These are phyloP conservation scores for Klebsormidium nitens DNA, from an alignment of 139 green algal genomes.

Conservation along the genomic window DNA sequence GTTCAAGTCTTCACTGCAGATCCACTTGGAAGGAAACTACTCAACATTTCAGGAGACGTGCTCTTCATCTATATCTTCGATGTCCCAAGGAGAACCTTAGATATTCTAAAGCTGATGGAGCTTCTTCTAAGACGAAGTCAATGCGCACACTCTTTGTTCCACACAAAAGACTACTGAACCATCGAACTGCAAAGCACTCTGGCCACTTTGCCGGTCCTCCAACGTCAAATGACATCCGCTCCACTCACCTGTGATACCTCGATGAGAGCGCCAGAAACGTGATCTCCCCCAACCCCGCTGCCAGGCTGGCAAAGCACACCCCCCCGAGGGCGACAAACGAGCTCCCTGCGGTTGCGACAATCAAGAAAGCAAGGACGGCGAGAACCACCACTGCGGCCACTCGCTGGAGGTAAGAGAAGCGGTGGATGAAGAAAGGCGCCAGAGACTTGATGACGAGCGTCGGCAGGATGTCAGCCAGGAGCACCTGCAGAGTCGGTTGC, in stretches of 20 bases:
- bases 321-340: neutral
- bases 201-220: no score
- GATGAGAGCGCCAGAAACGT: conserved; percentile 3
- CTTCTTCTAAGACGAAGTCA: no score
- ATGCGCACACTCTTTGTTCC: no score
- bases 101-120: no score
- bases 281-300: conserved; percentile 9
- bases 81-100: no score
- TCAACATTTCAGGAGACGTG: no score
- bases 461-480: conserved; percentile 19
- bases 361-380: neutral
- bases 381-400: neutral
- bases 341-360: neutral
- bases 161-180: no score
- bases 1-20: no score
- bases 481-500: neutral
- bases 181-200: no score
- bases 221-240: no score
- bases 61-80: no score
- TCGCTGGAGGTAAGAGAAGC: neutral
- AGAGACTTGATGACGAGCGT: neutral
- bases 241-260: neutral
- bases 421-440: neutral
- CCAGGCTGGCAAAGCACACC: neutral
- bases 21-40: no score